Conservation (phyloP, 495 filamentous ascomycete species). For the Elasticomyces elasticus region DNA sequence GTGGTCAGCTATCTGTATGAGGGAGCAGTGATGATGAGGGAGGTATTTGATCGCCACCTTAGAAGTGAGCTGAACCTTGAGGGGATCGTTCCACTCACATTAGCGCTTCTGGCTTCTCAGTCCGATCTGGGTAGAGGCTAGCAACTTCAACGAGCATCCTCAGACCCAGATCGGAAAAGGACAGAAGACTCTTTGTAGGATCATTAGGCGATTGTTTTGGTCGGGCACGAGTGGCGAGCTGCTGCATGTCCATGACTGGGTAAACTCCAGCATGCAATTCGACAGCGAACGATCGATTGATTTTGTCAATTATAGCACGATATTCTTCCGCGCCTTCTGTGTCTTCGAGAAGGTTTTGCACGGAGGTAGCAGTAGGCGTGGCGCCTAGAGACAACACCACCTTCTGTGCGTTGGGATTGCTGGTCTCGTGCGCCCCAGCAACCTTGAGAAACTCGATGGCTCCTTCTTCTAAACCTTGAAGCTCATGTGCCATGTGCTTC, state of each 20-base stretch:
- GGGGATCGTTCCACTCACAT: too few species aligned
- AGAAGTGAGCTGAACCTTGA: too few species aligned
- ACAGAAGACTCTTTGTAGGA: conserved; percentile 31
- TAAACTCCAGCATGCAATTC: conserved; percentile 69
- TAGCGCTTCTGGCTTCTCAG: conserved; percentile 50
- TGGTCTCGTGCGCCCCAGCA: conserved; percentile 28
- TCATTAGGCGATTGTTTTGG: conserved; percentile 8
- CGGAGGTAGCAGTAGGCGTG: conserved; percentile 63
- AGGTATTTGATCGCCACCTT: too few species aligned
- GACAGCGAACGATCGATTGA: conserved; percentile 35
- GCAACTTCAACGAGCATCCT: conserved; percentile 63
- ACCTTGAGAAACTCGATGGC: conserved; percentile 32
- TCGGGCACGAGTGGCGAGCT: conserved; percentile 60
- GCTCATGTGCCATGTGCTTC: conserved; percentile 48
- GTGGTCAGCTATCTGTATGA: too few species aligned
- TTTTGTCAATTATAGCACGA: conserved; percentile 22
- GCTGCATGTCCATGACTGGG: conserved; percentile 71
- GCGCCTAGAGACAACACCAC: conserved; percentile 68
- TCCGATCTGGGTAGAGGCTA: conserved; percentile 55
- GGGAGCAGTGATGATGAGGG: too few species aligned
- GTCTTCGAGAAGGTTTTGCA: conserved; percentile 36
- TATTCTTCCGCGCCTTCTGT: conserved; percentile 21
- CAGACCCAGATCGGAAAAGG: conserved; percentile 51
- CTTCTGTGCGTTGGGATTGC: conserved; percentile 25
- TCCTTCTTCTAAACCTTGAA: conserved; percentile 41